Conservation (phyloP, 345 rosid genomes). For the Syzygium jambos region DNA sequence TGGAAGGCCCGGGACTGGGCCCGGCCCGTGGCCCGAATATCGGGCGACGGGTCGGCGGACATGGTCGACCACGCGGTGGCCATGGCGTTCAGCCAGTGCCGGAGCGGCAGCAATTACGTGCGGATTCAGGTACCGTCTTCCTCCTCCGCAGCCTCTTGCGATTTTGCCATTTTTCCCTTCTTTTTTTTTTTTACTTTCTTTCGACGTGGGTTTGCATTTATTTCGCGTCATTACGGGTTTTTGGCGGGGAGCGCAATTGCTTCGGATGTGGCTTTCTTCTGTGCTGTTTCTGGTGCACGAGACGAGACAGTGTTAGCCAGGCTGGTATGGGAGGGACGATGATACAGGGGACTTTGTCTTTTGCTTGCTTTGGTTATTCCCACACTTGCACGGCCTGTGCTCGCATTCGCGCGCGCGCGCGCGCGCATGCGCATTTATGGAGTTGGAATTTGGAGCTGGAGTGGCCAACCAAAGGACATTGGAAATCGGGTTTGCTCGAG, state of each 20-base stretch:
- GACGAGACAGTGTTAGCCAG: slow-evolving; percentile 27
- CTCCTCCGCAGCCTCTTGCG: neutral
- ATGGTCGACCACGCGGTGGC: slow-evolving; percentile 92
- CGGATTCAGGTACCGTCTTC: slow-evolving; percentile 70
- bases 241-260: neutral
- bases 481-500: neutral
- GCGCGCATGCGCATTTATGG: neutral
- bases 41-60: slow-evolving; percentile 80
- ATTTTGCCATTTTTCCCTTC: neutral
- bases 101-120: slow-evolving; percentile 66
- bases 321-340: slow-evolving; percentile 26
- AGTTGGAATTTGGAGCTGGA: neutral
- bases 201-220: neutral
- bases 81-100: slow-evolving; percentile 79
- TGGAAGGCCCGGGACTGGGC: slow-evolving; percentile 94
- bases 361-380: neutral
- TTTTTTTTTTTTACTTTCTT: neutral
- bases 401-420: neutral
- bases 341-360: slow-evolving; percentile 9
- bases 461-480: neutral
- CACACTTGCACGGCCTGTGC: neutral
- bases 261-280: neutral
- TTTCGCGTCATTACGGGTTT: neutral
- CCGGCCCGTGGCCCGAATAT: slow-evolving; percentile 75
- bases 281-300: slow-evolving; percentile 6